phyloP scores from a whole-genome alignment of 441 rosid species.

The Geranium incanum region DNA sequence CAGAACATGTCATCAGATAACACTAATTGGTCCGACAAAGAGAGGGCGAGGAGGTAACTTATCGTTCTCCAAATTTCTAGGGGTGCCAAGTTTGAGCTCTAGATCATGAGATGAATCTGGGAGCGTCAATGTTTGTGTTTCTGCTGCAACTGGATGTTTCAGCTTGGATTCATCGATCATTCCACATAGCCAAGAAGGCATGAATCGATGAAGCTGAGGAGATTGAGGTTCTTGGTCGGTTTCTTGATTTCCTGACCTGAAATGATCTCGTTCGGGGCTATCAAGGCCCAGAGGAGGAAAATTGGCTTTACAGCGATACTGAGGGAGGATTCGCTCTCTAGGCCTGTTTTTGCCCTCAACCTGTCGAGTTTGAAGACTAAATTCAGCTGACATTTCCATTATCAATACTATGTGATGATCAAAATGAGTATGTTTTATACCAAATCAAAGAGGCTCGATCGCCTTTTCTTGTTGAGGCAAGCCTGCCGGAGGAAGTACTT shows the following conservation, averaged over 20 bases:
- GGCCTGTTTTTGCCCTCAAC: conserved; percentile 19
- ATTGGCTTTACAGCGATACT: background rate
- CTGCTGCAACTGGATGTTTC: conserved; percentile 1
- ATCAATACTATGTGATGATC: background rate
- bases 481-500: conserved; percentile 71
- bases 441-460: conserved; percentile 80
- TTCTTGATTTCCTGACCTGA: conserved; percentile 18
- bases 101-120: conserved; percentile 31
- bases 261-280: background rate
- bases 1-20: conserved; percentile 21
- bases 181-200: background rate
- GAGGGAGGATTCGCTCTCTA: conserved; percentile 9
- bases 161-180: background rate
- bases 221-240: conserved; percentile 7
- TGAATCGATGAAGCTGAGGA: background rate
- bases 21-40: conserved; percentile 35
- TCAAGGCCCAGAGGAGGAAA: conserved; percentile 13
- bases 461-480: conserved; percentile 55
- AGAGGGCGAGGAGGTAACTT: conserved; percentile 24
- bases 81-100: conserved; percentile 56
- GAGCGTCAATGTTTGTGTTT: background rate
- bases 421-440: conserved; percentile 22
- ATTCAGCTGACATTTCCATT: background rate
- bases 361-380: conserved; percentile 14
- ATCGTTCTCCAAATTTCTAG: conserved; percentile 26